A percentile compares a stretch with the other conserved stretches of the same genome.
phyloP scores from a whole-genome alignment of 768 basidiomycete genomes.

The Kwoniella bestiolae region DNA sequence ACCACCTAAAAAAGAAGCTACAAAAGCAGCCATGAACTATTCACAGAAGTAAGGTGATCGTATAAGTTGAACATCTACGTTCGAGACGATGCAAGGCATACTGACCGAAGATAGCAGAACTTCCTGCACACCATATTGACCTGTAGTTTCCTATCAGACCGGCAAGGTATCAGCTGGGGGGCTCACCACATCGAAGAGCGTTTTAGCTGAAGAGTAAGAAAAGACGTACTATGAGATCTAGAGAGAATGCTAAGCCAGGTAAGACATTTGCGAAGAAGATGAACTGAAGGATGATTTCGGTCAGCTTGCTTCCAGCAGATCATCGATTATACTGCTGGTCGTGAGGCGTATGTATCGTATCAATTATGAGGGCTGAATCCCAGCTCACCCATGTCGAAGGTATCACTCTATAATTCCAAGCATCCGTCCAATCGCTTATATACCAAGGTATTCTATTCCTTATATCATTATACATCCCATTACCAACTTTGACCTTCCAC shows the following conservation, averaged over 20 bases:
- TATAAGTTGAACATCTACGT: too few relatives aligned
- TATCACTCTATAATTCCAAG: slow-evolving; percentile 86
- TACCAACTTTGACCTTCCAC: slow-evolving; percentile 31
- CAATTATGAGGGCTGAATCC: slow-evolving; percentile 54
- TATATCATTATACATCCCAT: slow-evolving; percentile 74
- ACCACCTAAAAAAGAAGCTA: slow-evolving; percentile 83
- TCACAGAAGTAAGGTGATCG: too few relatives aligned
- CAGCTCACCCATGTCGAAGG: slow-evolving; percentile 82
- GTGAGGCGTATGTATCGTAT: too few relatives aligned
- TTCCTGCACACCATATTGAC: slow-evolving; percentile 86
- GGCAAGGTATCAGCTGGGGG: neutral
- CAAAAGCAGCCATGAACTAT: slow-evolving; percentile 85
- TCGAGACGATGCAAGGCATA: neutral
- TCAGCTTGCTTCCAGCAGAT: too few relatives aligned
- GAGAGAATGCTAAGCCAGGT: slow-evolving; percentile 86
- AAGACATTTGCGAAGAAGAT: slow-evolving; percentile 59
- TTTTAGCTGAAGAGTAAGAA: neutral
- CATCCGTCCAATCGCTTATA: slow-evolving; percentile 83
- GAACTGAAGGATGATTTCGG: slow-evolving; percentile 18
- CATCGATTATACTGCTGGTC: too few relatives aligned
- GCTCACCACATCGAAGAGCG: neutral
- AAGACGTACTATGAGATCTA: slow-evolving; percentile 76
- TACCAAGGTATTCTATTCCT: slow-evolving; percentile 77
- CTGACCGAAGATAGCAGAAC: slow-evolving; percentile 63
- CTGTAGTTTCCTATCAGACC: slow-evolving; percentile 69